Base-by-base conservation (phyloP, 495 filamentous ascomycete species). In the Tetracladium marchalianum region DNA sequence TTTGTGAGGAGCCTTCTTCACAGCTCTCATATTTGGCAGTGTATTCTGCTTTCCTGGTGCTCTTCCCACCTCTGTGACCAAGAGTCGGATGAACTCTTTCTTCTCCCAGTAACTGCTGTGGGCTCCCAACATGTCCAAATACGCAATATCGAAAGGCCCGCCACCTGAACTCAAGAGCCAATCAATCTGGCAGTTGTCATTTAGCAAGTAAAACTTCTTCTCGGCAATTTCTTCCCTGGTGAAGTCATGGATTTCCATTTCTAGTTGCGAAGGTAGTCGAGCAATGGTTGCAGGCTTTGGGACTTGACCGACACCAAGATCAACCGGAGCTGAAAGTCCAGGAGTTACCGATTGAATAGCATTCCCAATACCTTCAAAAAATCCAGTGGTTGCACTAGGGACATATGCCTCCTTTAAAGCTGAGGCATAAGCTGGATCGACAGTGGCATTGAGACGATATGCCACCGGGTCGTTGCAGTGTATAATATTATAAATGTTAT, bases 401-500 rank as follows among this genome's bases (percentile, higher is more conserved):
- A 97, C 80, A 41, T 78, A 75, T 16, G 86, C 87, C 22, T 72
- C 71, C 60, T 85, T 89, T 22, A 98, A 68, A 34, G 80, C 77
- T 17, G 78, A 69, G 11, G 88, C 82, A 49, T 93, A 90, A 39
- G 77, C 72, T 10, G 75, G 74, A 63, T 97, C 92, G 31, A 95
- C 79, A 7, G 88, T 80, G 18, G 89, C 87, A 58, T 96, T 97
- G 47, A 98, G 75, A 15, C 86, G 75, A 63, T 96, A 97, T 12
- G 87, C 85, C 35, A 98, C 92, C 38, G 87, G 63, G 61, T 82
- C 69, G 57, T 75, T 76, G 49, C 66, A 68, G 27, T 68, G 62
- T 58, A 97, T 74, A 50, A 98, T 79, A 60, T 98, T 98, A 72
- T 96, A 98, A 38, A 98, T 73, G 60, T 98, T 98, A 56, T 95